Conservation (phyloP, 2,329 filamentous ascomycete genomes). For the Atkinsonella texensis region DNA sequence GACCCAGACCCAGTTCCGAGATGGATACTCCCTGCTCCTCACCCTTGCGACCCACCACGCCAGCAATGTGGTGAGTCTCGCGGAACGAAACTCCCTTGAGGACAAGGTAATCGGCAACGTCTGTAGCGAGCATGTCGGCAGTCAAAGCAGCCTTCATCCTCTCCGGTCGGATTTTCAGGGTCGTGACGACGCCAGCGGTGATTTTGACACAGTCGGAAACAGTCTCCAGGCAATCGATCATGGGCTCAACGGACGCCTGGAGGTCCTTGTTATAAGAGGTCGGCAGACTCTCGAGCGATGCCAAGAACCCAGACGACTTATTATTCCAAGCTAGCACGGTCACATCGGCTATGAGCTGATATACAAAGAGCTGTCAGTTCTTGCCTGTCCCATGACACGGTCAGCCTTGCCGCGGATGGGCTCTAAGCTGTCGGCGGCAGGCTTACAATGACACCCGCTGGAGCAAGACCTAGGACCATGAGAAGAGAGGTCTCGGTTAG, state of each 20-base stretch:
- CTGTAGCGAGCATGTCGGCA: conserved; percentile 9
- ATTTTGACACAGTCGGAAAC: conserved; percentile 2
- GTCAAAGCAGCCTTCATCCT: conserved; percentile 6
- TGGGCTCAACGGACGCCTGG: neutral
- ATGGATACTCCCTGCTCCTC: conserved; percentile 7
- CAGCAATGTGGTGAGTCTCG: conserved; percentile 9
- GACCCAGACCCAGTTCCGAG: conserved; percentile 2
- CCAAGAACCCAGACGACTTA: conserved; percentile 1
- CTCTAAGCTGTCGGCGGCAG: conserved; percentile 14
- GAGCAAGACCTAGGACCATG: too few relatives aligned
- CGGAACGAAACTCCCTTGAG: conserved; percentile 7
- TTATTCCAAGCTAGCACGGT: neutral
- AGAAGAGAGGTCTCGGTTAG: too few relatives aligned
- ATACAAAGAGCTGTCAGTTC: neutral
- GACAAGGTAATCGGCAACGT: conserved; percentile 9
- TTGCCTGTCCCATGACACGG: conserved; percentile 12
- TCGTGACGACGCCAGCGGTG: neutral
- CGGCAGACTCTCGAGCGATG: conserved; percentile 2
- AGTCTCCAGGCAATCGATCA: conserved; percentile 1
- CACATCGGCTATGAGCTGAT: neutral
- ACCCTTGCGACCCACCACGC: conserved; percentile 5
- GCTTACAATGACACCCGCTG: too few relatives aligned
- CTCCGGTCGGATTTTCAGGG: conserved; percentile 4
- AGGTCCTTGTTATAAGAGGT: conserved; percentile 5
- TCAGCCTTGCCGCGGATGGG: conserved; percentile 17